These are phyloP conservation scores for Astraeus odoratus DNA, from an alignment of 768 basidiomycete species.

Conservation along the genomic window DNA sequence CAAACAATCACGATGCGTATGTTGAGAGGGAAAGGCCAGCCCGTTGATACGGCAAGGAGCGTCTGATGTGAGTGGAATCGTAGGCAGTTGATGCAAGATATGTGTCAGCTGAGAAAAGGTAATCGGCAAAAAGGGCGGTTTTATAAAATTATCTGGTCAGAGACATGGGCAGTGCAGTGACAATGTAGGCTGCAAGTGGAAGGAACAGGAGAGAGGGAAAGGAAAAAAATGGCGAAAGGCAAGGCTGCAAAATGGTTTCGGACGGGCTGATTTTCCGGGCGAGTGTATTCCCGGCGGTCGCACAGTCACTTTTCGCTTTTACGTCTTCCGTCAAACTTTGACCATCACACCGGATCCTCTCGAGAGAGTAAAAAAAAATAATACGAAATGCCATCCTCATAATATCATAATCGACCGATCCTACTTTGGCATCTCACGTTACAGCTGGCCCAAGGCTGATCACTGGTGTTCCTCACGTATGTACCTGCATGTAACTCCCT, in stretches of 20 bases:
- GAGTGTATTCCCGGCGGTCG: background rate
- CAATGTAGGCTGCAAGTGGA: background rate
- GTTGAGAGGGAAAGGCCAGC: background rate
- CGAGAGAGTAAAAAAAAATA: background rate
- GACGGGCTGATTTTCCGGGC: background rate
- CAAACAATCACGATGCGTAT: background rate
- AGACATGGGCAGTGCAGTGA: background rate
- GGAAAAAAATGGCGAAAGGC: background rate
- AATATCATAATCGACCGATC: no score
- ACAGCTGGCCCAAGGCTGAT: no score
- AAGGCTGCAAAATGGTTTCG: background rate
- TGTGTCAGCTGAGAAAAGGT: background rate
- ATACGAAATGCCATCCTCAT: background rate
- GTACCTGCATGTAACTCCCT: no score
- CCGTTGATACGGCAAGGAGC: background rate
- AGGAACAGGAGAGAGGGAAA: background rate
- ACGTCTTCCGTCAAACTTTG: background rate
- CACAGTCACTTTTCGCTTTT: background rate
- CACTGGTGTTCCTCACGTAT: no score
- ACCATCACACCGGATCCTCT: background rate
- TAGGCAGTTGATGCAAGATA: conserved; percentile 1
- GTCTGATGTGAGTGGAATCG: background rate
- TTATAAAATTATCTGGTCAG: background rate
- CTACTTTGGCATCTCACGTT: no score
- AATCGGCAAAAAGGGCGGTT: conserved; percentile 1